phyloP scores from a whole-genome alignment of 1,284 basidiomycete genomes.

The Cryptococcus sp. region DNA sequence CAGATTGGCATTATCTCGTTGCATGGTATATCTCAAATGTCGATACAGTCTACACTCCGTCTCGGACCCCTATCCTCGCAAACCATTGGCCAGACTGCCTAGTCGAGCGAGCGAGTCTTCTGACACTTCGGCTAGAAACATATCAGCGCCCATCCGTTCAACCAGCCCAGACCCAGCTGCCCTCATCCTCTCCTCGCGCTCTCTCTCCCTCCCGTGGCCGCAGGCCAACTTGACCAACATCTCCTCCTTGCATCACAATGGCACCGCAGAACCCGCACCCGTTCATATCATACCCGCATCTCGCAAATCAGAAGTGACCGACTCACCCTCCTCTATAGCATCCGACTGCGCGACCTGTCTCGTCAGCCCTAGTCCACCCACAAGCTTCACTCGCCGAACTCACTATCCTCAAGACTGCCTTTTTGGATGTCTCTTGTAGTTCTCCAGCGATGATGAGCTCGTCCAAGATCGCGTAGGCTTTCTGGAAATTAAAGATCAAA shows the following conservation, averaged over 20 bases:
- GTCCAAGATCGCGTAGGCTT: slow-evolving; percentile 96
- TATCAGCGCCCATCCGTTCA: background rate
- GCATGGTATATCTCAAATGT: slow-evolving; percentile 10
- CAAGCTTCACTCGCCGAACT: slow-evolving; percentile 35
- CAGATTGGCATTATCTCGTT: slow-evolving; percentile 2
- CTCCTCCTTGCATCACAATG: background rate
- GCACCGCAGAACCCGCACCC: background rate
- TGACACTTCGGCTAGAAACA: slow-evolving; percentile 41
- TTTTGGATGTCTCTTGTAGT: slow-evolving; percentile 97
- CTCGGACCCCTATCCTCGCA: background rate
- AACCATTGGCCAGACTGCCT: slow-evolving; percentile 24
- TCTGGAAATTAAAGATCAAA: slow-evolving; percentile 97
- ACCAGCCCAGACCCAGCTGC: no score
- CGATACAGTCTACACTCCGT: background rate
- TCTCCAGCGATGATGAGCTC: slow-evolving; percentile 98
- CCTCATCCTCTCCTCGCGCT: no score
- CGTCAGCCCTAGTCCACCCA: slow-evolving; percentile 45
- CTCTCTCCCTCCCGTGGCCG: no score
- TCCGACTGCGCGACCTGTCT: slow-evolving; percentile 50
- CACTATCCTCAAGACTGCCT: slow-evolving; percentile 84
- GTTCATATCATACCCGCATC: background rate
- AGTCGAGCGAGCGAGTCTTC: slow-evolving; percentile 44
- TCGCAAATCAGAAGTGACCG: background rate
- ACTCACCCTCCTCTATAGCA: slow-evolving; percentile 51
- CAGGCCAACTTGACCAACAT: no score